Percentiles rank a stretch among this genome's conserved stretches.
Conservation (phyloP, 148 eudicot genomes). For the Nepenthes gracilis region DNA sequence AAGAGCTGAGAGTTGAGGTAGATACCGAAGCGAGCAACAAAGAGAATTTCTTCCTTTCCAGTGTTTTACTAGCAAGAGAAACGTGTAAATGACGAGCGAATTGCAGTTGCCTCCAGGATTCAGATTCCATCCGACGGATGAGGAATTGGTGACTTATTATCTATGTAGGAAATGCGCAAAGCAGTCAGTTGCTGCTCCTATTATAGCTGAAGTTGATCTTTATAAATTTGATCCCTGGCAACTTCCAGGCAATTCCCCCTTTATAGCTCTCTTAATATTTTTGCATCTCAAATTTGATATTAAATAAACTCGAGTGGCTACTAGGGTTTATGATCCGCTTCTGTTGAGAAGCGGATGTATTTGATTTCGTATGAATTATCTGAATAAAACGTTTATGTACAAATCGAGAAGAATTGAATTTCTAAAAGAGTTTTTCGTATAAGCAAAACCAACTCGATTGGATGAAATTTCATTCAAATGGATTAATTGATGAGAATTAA, state of each 20-base stretch:
- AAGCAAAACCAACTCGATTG: too few relatives aligned
- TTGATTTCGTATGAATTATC: too few relatives aligned
- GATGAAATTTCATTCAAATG: too few relatives aligned
- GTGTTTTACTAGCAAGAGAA: not conserved
- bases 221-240: slow-evolving; percentile 38
- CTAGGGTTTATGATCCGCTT: too few relatives aligned
- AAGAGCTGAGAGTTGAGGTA: too few relatives aligned
- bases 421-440: not conserved
- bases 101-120: slow-evolving; percentile 27
- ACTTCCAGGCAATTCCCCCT: slow-evolving; percentile 21
- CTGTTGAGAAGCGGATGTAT: too few relatives aligned
- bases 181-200: slow-evolving; percentile 17
- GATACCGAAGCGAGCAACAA: not conserved
- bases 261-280: not conserved
- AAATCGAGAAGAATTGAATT: not conserved
- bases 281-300: not conserved
- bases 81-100: not conserved
- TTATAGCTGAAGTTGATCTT: slow-evolving; percentile 32
- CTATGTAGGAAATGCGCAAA: slow-evolving; percentile 25
- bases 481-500: too few relatives aligned
- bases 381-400: too few relatives aligned
- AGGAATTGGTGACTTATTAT: slow-evolving; percentile 28
- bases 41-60: not conserved
- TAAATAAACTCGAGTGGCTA: not conserved
- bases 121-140: slow-evolving; percentile 39